Percentiles rank a stretch among this genome's conserved stretches.
These are phyloP conservation scores for Kwoniella botswanensis DNA, from an alignment of 768 basidiomycete species.

Conservation along the genomic window DNA sequence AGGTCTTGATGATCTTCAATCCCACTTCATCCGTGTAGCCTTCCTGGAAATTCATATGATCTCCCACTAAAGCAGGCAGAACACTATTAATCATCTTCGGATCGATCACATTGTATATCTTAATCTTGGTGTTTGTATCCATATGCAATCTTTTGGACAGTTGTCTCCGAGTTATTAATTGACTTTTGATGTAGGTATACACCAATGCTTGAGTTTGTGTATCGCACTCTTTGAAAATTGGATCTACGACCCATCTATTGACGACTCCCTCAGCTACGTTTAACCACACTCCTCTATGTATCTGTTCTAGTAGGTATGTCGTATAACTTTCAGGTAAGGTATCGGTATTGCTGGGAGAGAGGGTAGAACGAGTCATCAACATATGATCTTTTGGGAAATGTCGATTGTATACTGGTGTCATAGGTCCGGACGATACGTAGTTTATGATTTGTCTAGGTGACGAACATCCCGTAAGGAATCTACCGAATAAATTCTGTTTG, in stretches of 20 bases:
- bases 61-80: background rate
- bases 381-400: conserved; percentile 17
- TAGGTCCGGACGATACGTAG: conserved; percentile 1
- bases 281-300: conserved; percentile 4
- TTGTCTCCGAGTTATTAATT: background rate
- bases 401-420: conserved; percentile 2
- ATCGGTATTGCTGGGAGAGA: background rate
- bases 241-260: conserved; percentile 13
- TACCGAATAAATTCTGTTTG: conserved; percentile 10
- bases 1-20: background rate
- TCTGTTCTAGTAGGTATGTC: conserved; percentile 9
- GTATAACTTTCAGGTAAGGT: conserved; percentile 1
- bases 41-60: background rate
- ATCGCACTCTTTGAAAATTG: background rate
- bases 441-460: background rate
- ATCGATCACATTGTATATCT: background rate
- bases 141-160: background rate
- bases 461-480: background rate
- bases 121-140: background rate
- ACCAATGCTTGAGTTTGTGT: background rate
- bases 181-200: background rate
- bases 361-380: background rate
- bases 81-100: background rate
- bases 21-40: background rate
- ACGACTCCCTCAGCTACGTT: background rate